Base-by-base conservation (phyloP, 306 rosid species). In the Begonia fuchsioides region DNA sequence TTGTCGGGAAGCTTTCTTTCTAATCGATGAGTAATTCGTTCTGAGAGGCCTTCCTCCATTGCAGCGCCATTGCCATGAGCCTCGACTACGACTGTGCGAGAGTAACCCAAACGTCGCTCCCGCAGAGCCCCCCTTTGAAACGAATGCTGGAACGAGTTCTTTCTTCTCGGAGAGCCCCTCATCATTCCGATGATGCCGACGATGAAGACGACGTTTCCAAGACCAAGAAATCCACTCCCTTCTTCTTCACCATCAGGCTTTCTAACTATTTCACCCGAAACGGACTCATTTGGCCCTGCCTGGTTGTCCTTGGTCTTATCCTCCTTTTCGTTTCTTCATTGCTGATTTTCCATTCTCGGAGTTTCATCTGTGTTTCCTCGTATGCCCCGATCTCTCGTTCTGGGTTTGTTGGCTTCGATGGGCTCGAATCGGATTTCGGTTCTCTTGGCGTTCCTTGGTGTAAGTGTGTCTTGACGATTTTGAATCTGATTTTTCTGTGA, bases 361-460 rank as follows among this genome's bases (percentile, higher is more conserved):
- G 64, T 49, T 73, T 85, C 71, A 87, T 85, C 2, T 85, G 96
- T 68, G 65, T 92, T 69, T 85, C 94, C 7, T 58, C 78, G 5
- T 70, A 56, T 44, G 61, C 50, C 41, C 83, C 85, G 0, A 67
- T 67, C 4, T 77, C 90, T 17, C 81, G 93, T 32, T 46, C 90
- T 41, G 68, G 80, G 8, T 78, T 78, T 69, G 76, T 76, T 64
- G 93, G 78, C 19, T 49, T 82, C 58, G 96, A 85, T 2, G 87
- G 75, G 6, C 78, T 85, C 15, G 98, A 79, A 19, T 77, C 96
- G 32, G 98, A 92, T 65, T 85, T 92, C 13, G 98, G 96, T 53
- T 55, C 75, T 17, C 98, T 92, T 43, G 96, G 98, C 62, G 98
- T 92, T 51, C 98, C 98, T 57, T 92, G 98, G 75, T 92, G 98